phyloP scores from a whole-genome alignment of 2,329 filamentous ascomycete species.

The Pyricularia pennisetigena region DNA sequence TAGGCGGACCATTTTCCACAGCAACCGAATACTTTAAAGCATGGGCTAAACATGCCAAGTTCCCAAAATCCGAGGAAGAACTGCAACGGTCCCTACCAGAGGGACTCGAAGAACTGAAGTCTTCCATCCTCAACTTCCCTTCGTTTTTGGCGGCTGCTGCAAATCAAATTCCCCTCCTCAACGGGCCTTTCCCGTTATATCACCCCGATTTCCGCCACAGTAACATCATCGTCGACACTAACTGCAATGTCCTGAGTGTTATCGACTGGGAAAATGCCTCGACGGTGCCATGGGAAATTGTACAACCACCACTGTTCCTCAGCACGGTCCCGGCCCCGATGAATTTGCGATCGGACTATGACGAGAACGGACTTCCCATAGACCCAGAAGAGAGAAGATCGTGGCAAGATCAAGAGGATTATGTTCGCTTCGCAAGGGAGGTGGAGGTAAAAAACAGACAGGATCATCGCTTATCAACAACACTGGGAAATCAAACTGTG shows the following conservation, averaged over 20 bases:
- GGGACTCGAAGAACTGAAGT: slow-evolving; percentile 9
- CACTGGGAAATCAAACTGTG: neutral
- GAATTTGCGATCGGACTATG: neutral
- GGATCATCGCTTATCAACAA: neutral
- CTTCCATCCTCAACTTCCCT: neutral
- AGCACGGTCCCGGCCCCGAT: slow-evolving; percentile 9
- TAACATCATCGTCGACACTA: slow-evolving; percentile 20
- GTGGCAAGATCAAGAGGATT: neutral
- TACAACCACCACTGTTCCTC: slow-evolving; percentile 13
- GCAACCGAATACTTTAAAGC: slow-evolving; percentile 14
- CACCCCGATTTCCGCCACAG: slow-evolving; percentile 21
- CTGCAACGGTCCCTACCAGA: neutral
- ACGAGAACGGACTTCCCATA: neutral
- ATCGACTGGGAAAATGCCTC: slow-evolving; percentile 22
- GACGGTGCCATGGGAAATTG: slow-evolving; percentile 15
- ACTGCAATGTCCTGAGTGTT: slow-evolving; percentile 15
- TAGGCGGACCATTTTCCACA: slow-evolving; percentile 13
- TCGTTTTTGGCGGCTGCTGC: neutral
- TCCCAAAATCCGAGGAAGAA: slow-evolving; percentile 11
- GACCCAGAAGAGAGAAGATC: neutral
- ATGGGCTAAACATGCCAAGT: slow-evolving; percentile 12
- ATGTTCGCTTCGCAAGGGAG: neutral
- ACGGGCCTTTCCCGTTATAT: slow-evolving; percentile 21
- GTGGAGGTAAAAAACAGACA: neutral
- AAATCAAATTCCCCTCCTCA: slow-evolving; percentile 2